These are phyloP conservation scores for Blastocladiella emersonii DNA, from an alignment of 371 early-diverging fungal species.

Conservation along the genomic window DNA sequence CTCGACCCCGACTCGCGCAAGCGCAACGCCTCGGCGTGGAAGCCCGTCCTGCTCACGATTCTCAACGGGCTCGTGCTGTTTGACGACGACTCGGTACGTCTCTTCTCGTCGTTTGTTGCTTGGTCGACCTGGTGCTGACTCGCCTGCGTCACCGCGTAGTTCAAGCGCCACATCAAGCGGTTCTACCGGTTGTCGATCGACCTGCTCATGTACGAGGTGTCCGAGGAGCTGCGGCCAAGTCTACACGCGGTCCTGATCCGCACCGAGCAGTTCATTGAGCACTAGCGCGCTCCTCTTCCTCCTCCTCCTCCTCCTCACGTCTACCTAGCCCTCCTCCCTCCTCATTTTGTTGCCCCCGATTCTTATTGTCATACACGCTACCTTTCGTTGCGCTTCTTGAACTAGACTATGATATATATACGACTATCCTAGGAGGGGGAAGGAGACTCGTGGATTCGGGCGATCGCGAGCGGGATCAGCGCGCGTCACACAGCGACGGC, in stretches of 20 bases:
- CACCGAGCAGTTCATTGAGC: constrained; percentile 1
- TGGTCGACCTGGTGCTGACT: not conserved
- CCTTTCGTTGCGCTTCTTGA: too few species aligned
- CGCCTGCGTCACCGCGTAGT: not conserved
- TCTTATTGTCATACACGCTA: too few species aligned
- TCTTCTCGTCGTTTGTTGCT: not conserved
- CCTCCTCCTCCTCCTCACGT: too few species aligned
- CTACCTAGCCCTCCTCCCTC: too few species aligned
- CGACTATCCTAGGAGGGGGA: too few species aligned
- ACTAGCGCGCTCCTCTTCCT: too few species aligned
- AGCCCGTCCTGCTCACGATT: constrained; percentile 36
- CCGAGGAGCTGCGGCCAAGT: not conserved
- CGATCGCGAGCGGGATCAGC: too few species aligned
- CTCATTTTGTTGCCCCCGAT: too few species aligned
- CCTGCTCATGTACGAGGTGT: constrained; percentile 1
- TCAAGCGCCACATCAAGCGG: constrained; percentile 1
- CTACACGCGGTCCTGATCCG: constrained; percentile 1
- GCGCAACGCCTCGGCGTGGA: constrained; percentile 35
- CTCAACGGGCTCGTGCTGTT: constrained; percentile 29
- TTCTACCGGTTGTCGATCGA: constrained; percentile 1
- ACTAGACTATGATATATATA: too few species aligned
- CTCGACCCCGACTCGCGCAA: constrained; percentile 33
- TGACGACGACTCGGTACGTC: constrained; percentile 17
- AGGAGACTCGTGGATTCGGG: too few species aligned
- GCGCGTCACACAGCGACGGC: too few species aligned